These are phyloP conservation scores for Marasmius fiardii DNA, from an alignment of 1,284 basidiomycete species.

Conservation along the genomic window DNA sequence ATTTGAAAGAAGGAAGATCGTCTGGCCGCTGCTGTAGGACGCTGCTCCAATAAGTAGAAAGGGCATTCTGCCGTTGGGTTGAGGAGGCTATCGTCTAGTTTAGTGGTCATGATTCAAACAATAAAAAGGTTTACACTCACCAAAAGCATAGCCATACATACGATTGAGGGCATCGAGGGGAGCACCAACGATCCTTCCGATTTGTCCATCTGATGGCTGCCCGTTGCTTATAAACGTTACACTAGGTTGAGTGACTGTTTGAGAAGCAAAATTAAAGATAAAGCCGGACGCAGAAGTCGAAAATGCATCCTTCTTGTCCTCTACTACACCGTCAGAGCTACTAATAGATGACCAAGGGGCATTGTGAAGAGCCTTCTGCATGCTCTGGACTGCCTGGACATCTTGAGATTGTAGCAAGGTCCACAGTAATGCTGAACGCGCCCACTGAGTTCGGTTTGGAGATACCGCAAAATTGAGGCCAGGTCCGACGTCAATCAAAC, in stretches of 20 bases:
- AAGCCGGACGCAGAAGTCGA: conserved; percentile 45
- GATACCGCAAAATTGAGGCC: conserved; percentile 33
- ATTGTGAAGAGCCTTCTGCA: conserved; percentile 43
- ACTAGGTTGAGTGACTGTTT: conserved; percentile 40
- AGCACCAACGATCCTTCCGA: conserved; percentile 35
- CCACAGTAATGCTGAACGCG: conserved; percentile 58
- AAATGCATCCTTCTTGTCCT: conserved; percentile 30
- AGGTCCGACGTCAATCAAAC: conserved; percentile 53
- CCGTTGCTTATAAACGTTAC: conserved; percentile 45
- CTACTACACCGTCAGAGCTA: conserved; percentile 37
- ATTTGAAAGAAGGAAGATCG: conserved; percentile 44
- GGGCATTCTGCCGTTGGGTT: conserved; percentile 43
- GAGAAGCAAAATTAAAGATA: conserved; percentile 55
- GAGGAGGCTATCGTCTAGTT: conserved; percentile 43
- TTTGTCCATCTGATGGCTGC: conserved; percentile 43
- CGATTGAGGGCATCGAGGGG: conserved; percentile 44
- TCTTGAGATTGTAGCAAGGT: conserved; percentile 51
- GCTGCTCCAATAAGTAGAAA: conserved; percentile 54
- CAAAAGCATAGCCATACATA: conserved; percentile 57
- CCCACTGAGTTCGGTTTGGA: conserved; percentile 53
- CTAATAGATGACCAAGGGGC: conserved; percentile 44
- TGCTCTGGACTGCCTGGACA: conserved; percentile 27
- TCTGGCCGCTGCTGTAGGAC: conserved; percentile 42
- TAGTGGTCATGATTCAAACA: not conserved
- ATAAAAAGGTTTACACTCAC: conserved; percentile 33